These are phyloP conservation scores for Pythium brachiatum DNA, from an alignment of 352 stramenopile species.

Conservation along the genomic window DNA sequence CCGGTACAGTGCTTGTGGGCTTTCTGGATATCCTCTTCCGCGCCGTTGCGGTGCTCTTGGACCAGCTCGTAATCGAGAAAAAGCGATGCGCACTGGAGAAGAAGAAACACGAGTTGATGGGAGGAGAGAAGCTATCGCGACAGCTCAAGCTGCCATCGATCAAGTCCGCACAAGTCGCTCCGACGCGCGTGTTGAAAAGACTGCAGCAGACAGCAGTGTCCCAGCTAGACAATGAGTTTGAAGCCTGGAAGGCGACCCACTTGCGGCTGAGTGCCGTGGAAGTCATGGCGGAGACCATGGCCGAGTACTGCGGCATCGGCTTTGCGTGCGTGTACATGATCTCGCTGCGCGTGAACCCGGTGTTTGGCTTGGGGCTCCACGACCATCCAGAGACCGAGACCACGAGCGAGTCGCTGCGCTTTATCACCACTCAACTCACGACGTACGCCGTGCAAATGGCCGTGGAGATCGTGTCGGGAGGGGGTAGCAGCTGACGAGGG, in stretches of 20 bases:
- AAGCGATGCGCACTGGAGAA: neutral
- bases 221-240: neutral
- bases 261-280: neutral
- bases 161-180: neutral
- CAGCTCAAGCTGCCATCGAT: neutral
- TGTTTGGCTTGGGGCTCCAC: neutral
- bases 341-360: neutral
- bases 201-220: neutral
- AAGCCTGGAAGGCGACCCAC: neutral
- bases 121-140: neutral
- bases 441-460: too few species aligned
- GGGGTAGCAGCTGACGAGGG: too few species aligned
- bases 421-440: too few species aligned
- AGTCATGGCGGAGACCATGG: constrained; percentile 4
- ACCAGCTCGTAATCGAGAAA: neutral
- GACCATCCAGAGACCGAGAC: too few species aligned
- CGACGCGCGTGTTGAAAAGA: neutral
- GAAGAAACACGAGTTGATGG: neutral
- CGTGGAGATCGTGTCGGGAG: too few species aligned
- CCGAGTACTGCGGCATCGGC: constrained; percentile 19
- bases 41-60: neutral
- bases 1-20: neutral
- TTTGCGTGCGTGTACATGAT: constrained; percentile 3
- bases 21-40: constrained; percentile 11
- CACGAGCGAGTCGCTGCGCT: too few species aligned